Base-by-base conservation (phyloP, 768 basidiomycete genomes). In the Boletus patriciae region DNA sequence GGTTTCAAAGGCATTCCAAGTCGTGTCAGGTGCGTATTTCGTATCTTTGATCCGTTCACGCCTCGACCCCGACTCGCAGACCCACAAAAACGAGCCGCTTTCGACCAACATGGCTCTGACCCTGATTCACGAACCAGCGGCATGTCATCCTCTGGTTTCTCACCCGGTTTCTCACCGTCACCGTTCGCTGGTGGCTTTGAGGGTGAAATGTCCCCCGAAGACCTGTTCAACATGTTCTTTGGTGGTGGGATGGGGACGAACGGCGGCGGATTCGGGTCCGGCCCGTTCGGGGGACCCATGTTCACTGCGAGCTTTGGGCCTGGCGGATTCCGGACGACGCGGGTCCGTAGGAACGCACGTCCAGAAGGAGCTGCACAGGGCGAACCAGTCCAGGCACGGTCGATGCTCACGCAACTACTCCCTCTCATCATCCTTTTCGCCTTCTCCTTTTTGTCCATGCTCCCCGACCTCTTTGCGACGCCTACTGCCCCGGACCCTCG, bases 161-260 rank as follows among this genome's bases (percentile, higher is more conserved):
- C 80, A 8, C 70, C 83, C 23, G 77, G 80, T 13, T 87, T 84
- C 70, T 74, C 77, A 19, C 62, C 78, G 27, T 76, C 71, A 45
- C 74, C 78, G 15, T 88, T 86, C 55, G 77, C 76, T 13, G 73
- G 76, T 36, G 74, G 80, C 2, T 91, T 88, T 65, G 89, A 91
- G 13, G 85, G 84, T 52, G 95, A 98, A 74, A 77, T 98, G 63
- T 94, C 90, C 54, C 94, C 96, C 6, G 96, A 98, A 74, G 96
- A 98, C 56, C 70, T 98, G 54, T 98, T 98, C 78, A 96, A 98
- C 69, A 94, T 96, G 90, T 97, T 98, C 83, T 98, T 98, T 70
- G 93, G 93, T 23, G 83, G 80, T 19, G 80, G 81, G 1, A 80
- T 78, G 54, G 66, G 65, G 15, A 63, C 67, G 67, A 72, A 72